These are phyloP conservation scores for Kluyveromyces wickerhamii DNA, from an alignment of 805 yeast genomes.

Conservation along the genomic window DNA sequence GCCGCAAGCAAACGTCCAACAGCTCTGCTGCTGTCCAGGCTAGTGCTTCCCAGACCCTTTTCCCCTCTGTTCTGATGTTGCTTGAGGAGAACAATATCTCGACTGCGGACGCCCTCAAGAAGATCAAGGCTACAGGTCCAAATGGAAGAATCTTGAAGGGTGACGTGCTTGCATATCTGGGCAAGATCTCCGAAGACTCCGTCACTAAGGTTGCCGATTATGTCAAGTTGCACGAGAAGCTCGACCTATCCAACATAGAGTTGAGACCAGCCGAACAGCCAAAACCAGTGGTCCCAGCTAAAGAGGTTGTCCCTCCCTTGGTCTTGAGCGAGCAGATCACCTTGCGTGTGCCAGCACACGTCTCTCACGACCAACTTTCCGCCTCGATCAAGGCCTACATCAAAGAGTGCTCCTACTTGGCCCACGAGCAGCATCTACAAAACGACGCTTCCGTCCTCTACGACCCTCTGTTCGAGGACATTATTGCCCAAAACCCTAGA, in stretches of 20 bases:
- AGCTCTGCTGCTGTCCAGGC: constrained; percentile 34
- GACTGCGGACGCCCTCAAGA: constrained; percentile 56
- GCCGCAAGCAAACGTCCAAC: constrained; percentile 12
- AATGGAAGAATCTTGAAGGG: constrained; percentile 84
- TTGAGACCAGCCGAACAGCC: constrained; percentile 25
- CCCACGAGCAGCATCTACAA: constrained; percentile 19
- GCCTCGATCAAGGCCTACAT: constrained; percentile 42
- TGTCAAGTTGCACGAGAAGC: constrained; percentile 47
- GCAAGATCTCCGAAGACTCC: constrained; percentile 54
- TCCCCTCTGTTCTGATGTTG: constrained; percentile 72
- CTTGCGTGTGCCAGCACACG: constrained; percentile 24
- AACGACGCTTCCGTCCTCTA: constrained; percentile 37
- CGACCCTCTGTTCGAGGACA: constrained; percentile 54
- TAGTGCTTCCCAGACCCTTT: constrained; percentile 55
- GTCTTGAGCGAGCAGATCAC: constrained; percentile 24
- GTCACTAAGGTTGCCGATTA: constrained; percentile 47
- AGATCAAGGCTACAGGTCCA: constrained; percentile 82
- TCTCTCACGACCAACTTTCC: constrained; percentile 31
- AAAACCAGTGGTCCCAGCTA: constrained; percentile 14
- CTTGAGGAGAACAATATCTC: constrained; percentile 57
- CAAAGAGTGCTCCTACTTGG: constrained; percentile 34
- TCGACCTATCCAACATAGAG: constrained; percentile 67
- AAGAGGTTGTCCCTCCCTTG: constrained; percentile 18
- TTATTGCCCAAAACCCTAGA: constrained; percentile 37
- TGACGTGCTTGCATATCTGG: constrained; percentile 79